phyloP scores from a whole-genome alignment of 768 basidiomycete species.

The Imleria badia region DNA sequence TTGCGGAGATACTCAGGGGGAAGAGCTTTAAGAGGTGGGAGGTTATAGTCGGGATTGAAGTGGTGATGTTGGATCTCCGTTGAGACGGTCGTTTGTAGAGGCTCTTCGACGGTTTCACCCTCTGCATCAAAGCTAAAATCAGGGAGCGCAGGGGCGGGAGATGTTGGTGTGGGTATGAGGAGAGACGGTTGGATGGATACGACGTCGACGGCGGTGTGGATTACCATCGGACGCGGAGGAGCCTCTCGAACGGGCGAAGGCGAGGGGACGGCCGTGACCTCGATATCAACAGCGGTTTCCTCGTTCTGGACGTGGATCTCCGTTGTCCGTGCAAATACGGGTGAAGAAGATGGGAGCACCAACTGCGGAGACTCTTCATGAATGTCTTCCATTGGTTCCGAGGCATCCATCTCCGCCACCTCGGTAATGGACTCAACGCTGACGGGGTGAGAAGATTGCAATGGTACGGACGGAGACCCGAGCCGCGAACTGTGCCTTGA shows the following conservation, averaged over 20 bases:
- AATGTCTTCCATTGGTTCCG: slow-evolving; percentile 20
- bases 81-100: slow-evolving; percentile 10
- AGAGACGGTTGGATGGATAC: slow-evolving; percentile 27
- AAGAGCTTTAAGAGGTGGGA: slow-evolving; percentile 55
- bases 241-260: slow-evolving; percentile 3
- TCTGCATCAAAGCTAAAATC: slow-evolving; percentile 35
- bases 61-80: slow-evolving; percentile 33
- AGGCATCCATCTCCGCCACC: slow-evolving; percentile 12
- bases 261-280: background rate
- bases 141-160: slow-evolving; percentile 31
- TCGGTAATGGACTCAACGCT: slow-evolving; percentile 9
- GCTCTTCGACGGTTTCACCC: slow-evolving; percentile 21
- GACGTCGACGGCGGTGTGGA: slow-evolving; percentile 30
- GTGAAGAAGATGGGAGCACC: slow-evolving; percentile 25
- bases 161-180: slow-evolving; percentile 38
- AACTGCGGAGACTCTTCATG: slow-evolving; percentile 26
- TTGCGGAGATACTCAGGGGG: slow-evolving; percentile 56
- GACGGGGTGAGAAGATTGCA: slow-evolving; percentile 7
- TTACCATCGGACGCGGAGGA: slow-evolving; percentile 18
- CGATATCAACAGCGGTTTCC: background rate
- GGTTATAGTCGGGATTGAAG: slow-evolving; percentile 47
- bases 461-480: slow-evolving; percentile 11
- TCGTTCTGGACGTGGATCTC: background rate
- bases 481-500: slow-evolving; percentile 20
- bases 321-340: background rate